Evolutionary conservation across 768 basidiomycete species (phyloP), one percentile per base, ranked within the genome.

Genomic region (Termitomyces bulborhizus): DNA sequence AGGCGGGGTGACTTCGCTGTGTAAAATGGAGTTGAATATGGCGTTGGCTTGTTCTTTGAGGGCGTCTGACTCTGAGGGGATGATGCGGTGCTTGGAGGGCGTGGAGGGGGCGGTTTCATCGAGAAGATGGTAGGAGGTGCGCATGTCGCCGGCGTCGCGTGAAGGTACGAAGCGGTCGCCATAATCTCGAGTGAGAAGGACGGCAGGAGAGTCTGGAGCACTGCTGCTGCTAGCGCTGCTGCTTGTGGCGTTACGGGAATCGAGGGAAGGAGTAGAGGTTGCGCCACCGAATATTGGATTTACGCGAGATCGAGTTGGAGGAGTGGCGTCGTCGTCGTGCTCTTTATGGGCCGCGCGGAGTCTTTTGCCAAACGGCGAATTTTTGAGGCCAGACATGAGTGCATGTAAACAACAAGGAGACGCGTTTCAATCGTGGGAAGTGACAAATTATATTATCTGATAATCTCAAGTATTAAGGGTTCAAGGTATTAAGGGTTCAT

Each of bases 31-130:
- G 57, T 77, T 84, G 73, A 93, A 92, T 51, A 91, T 80, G 11
- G 86, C 77, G 65, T 92, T 92, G 52, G 90, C 88, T 82, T 92
- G 89, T 71, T 92, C 90, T 73, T 86, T 87, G 58, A 85, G 79
- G n/a, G 87, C 88, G 63, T 90, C 88, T 1, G 81, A 82, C 61
- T 86, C 86, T 21, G 80, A 79, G 26, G 83, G 85, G 54, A 86
- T 84, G 49, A 84, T 80, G 46, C 83, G 75, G 65, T 71, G 75
- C 70, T 82, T 86, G 21, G 81, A 79, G 8, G 82, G 81, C 0
- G 83, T 85, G 2, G 78, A 79, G 1, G 80, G 82, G 3, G 77
- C 75, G 13, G 75, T 75, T 31, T 84, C 80, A 29, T 82, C 79
- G 65, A 82, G 75, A 36, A 90, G 76, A 65, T 86, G 80, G 67